phyloP scores from a whole-genome alignment of 345 rosid genomes.

The Hypericum perforatum region DNA sequence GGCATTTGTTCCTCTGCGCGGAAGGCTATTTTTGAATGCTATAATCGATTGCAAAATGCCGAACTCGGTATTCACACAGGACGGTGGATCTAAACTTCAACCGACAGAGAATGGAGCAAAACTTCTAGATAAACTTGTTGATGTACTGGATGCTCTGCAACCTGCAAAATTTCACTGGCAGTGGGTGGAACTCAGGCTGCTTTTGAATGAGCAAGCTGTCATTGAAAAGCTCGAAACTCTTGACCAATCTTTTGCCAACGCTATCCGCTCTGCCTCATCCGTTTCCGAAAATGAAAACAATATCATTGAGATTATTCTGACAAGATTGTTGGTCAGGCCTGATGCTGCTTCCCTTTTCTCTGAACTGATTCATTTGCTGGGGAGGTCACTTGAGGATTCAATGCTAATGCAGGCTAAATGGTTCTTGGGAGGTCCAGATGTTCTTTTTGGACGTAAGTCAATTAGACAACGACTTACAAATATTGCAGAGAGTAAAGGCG shows the following conservation, averaged over 20 bases:
- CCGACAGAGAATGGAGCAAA: slow-evolving; percentile 48
- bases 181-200: slow-evolving; percentile 97
- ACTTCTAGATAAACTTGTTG: slow-evolving; percentile 75
- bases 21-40: slow-evolving; percentile 79
- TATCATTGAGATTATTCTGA: slow-evolving; percentile 76
- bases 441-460: slow-evolving; percentile 84
- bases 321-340: slow-evolving; percentile 91
- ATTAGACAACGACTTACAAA: slow-evolving; percentile 75
- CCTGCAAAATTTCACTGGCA: slow-evolving; percentile 99
- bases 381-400: slow-evolving; percentile 89
- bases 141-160: slow-evolving; percentile 67
- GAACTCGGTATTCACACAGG: slow-evolving; percentile 32
- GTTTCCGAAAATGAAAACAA: slow-evolving; percentile 89
- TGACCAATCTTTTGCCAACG: slow-evolving; percentile 61
- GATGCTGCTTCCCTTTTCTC: slow-evolving; percentile 94
- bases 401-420: slow-evolving; percentile 88
- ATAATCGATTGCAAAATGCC: slow-evolving; percentile 77
- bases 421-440: slow-evolving; percentile 83
- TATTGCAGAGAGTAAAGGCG: slow-evolving; percentile 68
- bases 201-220: slow-evolving; percentile 88
- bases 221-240: slow-evolving; percentile 71
- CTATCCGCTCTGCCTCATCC: slow-evolving; percentile 43
- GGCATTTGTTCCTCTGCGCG: slow-evolving; percentile 87
- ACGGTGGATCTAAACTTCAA: slow-evolving; percentile 42
- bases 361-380: slow-evolving; percentile 90